These are phyloP conservation scores for Hymenoscyphus fraxineus DNA, from an alignment of 2,329 filamentous ascomycete species.

Conservation along the genomic window DNA sequence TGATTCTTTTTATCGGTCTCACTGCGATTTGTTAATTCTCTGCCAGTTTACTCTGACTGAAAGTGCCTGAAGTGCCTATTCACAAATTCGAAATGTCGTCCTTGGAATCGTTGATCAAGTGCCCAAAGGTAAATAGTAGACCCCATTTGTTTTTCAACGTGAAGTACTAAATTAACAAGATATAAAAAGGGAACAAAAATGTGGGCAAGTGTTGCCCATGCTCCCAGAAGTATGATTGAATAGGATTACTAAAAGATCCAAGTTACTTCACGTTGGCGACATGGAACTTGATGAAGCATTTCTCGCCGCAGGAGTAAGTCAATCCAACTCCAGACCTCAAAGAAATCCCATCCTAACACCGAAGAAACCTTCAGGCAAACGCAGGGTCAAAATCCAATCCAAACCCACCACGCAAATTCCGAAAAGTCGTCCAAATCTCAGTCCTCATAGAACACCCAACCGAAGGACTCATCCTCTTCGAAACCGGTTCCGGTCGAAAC, in stretches of 20 bases:
- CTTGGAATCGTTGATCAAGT: not conserved
- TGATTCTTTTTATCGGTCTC: too few relatives aligned
- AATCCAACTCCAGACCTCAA: not conserved
- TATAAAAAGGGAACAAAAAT: not conserved
- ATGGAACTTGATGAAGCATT: not conserved
- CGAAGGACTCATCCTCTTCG: conserved; percentile 6
- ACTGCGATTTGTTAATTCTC: too few relatives aligned
- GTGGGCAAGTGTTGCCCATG: not conserved
- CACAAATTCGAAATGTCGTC: too few relatives aligned
- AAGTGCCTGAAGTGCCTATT: too few relatives aligned
- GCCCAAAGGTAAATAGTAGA: not conserved
- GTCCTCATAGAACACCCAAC: conserved; percentile 5
- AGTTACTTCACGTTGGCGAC: not conserved
- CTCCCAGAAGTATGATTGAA: not conserved
- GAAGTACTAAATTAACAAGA: not conserved
- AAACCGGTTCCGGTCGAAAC: conserved; percentile 4
- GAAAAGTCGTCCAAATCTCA: not conserved
- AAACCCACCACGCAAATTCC: not conserved
- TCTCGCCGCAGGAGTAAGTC: not conserved
- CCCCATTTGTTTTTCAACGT: not conserved
- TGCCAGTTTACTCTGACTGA: too few relatives aligned
- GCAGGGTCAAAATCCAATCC: not conserved
- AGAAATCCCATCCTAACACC: not conserved
- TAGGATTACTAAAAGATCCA: not conserved
- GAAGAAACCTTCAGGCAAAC: not conserved